Percentiles rank a stretch among this genome's conserved stretches.
Evolutionary conservation across 2,329 filamentous ascomycete genomes (phyloP).

Genomic region (Elsinoe fawcettii): DNA sequence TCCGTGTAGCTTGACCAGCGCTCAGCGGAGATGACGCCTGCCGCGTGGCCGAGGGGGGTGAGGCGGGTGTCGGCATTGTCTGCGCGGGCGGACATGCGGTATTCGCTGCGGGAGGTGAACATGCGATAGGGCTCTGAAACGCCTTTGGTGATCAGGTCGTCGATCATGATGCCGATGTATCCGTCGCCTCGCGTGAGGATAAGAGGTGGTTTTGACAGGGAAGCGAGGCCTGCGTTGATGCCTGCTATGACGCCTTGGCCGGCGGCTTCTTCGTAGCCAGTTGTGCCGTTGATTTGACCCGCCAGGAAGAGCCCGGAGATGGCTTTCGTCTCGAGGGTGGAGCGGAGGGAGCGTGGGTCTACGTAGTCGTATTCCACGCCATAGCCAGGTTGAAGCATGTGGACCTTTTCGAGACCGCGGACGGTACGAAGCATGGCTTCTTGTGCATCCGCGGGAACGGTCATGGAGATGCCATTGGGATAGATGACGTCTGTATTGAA

Average conservation of each 20-base stretch:
- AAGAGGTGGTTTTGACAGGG: slow-evolving; percentile 57
- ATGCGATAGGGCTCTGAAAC: slow-evolving; percentile 96
- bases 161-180: slow-evolving; percentile 98
- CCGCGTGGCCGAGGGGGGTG: slow-evolving; percentile 66
- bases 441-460: slow-evolving; percentile 81
- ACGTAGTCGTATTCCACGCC: slow-evolving; percentile 99
- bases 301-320: slow-evolving; percentile 85
- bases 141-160: slow-evolving; percentile 93
- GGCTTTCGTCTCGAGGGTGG: slow-evolving; percentile 89
- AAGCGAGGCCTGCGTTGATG: slow-evolving; percentile 82
- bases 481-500: slow-evolving; percentile 87
- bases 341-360: slow-evolving; percentile 76
- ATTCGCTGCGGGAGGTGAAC: slow-evolving; percentile 95
- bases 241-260: slow-evolving; percentile 89
- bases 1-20: slow-evolving; percentile 67
- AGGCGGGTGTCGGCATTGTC: slow-evolving; percentile 91
- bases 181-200: slow-evolving; percentile 74
- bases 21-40: slow-evolving; percentile 68
- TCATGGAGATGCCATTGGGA: slow-evolving; percentile 96
- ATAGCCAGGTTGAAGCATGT: slow-evolving; percentile 91
- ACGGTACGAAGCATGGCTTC: slow-evolving; percentile 79
- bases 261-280: slow-evolving; percentile 94
- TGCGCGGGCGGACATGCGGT: slow-evolving; percentile 81
- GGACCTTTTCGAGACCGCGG: slow-evolving; percentile 76
- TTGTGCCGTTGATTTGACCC: slow-evolving; percentile 96